phyloP scores from a whole-genome alignment of 1,284 basidiomycete species.

The Puccinia brachypodii region DNA sequence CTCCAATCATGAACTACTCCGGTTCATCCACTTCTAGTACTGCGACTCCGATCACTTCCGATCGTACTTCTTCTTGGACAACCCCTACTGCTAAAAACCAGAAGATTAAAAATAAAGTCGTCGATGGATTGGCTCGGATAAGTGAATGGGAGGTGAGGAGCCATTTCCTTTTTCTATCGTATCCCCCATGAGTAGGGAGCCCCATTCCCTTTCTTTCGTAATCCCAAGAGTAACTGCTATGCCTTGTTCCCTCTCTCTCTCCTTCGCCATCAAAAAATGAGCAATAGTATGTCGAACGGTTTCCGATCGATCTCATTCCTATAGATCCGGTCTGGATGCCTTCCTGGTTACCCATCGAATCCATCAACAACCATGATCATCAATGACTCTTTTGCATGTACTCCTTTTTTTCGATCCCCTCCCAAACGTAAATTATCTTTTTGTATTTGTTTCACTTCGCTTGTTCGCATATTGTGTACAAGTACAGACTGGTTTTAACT shows the following conservation, averaged over 20 bases:
- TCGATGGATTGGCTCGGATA: constrained; percentile 7
- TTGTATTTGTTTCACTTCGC: too few species aligned
- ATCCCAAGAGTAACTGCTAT: not conserved
- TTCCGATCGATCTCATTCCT: constrained; percentile 27
- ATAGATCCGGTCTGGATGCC: constrained; percentile 37
- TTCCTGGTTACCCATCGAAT: constrained; percentile 32
- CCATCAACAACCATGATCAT: too few species aligned
- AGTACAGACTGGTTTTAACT: too few species aligned
- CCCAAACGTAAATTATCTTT: too few species aligned
- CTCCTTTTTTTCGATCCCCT: too few species aligned
- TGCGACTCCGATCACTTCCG: not conserved
- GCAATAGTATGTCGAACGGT: constrained; percentile 40
- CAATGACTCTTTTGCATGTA: too few species aligned
- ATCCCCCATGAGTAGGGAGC: too few species aligned
- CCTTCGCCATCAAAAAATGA: not conserved
- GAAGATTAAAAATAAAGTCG: constrained; percentile 28
- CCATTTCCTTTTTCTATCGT: not conserved
- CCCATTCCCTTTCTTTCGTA: not conserved
- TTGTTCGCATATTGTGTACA: too few species aligned
- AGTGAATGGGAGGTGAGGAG: constrained; percentile 41
- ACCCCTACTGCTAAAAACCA: not conserved
- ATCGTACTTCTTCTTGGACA: not conserved
- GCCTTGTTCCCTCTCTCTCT: not conserved
- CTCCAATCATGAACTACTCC: too few species aligned
- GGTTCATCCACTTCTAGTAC: not conserved